These are phyloP conservation scores for Nitzschia sp. DNA, from an alignment of 108 stramenopile genomes.

Conservation along the genomic window DNA sequence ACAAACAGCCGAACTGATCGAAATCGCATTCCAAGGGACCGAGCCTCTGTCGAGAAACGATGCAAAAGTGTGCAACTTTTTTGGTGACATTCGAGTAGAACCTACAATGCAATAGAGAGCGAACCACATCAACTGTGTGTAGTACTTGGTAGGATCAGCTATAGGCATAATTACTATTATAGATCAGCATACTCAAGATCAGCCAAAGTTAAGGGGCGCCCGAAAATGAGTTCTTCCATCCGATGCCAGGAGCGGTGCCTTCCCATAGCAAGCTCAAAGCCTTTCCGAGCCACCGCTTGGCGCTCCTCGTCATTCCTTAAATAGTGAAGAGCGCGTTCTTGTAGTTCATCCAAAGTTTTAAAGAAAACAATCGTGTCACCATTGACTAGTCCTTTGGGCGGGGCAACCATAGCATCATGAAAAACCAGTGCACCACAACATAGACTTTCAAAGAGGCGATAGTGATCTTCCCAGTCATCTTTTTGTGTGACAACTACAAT, in stretches of 20 bases:
- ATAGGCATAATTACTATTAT: neutral
- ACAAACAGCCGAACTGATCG: slow-evolving; percentile 8
- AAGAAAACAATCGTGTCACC: slow-evolving; percentile 45
- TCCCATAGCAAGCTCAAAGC: slow-evolving; percentile 50
- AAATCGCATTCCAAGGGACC: neutral
- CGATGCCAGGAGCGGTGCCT: slow-evolving; percentile 58
- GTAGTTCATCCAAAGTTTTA: slow-evolving; percentile 25
- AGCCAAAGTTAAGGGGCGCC: slow-evolving; percentile 21
- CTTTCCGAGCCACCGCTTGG: slow-evolving; percentile 38
- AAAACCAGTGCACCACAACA: slow-evolving; percentile 54
- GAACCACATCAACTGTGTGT: too few relatives aligned
- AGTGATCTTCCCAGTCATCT: slow-evolving; percentile 69
- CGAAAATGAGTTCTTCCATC: slow-evolving; percentile 61
- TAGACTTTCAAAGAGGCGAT: slow-evolving; percentile 54
- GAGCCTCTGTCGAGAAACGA: neutral
- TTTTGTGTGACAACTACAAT: slow-evolving; percentile 60
- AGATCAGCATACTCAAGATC: neutral
- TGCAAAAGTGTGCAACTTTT: neutral
- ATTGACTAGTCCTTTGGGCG: slow-evolving; percentile 39
- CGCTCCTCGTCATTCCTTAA: slow-evolving; percentile 49
- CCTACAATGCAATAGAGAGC: neutral
- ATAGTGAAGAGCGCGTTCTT: slow-evolving; percentile 32
- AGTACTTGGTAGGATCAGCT: too few relatives aligned
- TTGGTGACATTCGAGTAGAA: neutral
- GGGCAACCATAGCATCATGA: slow-evolving; percentile 38